A percentile compares a stretch with the other conserved stretches of the same genome.
phyloP scores from a whole-genome alignment of 768 basidiomycete species.

The Mrakia blollopis region DNA sequence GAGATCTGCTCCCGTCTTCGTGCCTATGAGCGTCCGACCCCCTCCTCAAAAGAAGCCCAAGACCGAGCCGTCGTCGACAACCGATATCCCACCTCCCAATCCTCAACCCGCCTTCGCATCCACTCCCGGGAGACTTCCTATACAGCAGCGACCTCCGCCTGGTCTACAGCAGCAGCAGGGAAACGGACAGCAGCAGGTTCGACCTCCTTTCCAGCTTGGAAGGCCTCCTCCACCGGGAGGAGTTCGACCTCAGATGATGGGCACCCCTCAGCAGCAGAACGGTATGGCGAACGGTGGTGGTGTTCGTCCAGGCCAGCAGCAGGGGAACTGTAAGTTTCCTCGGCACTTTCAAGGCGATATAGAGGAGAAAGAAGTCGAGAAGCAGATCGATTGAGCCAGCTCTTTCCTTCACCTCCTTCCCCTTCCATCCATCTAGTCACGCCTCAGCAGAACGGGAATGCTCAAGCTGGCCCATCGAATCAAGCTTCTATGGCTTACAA shows the following conservation, averaged over 20 bases:
- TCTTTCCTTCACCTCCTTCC: slow-evolving; percentile 2
- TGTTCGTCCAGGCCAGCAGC: neutral
- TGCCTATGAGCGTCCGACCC: neutral
- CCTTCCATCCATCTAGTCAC: neutral
- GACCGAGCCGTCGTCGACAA: neutral
- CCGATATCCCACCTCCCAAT: neutral
- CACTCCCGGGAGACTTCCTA: neutral
- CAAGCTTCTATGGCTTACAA: neutral
- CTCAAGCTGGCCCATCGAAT: slow-evolving; percentile 3
- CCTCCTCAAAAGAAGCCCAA: slow-evolving; percentile 17
- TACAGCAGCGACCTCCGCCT: neutral
- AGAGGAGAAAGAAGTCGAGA: neutral
- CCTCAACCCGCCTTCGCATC: neutral
- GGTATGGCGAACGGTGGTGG: neutral
- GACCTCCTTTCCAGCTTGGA: slow-evolving; percentile 6
- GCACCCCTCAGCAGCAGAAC: neutral
- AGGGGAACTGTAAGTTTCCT: neutral
- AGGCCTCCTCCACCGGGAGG: neutral
- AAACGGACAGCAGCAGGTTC: neutral
- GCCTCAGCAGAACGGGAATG: slow-evolving; percentile 1
- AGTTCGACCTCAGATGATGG: neutral
- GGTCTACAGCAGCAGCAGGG: neutral
- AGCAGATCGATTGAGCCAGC: slow-evolving; percentile 4
- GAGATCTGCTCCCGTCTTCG: neutral
- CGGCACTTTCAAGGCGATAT: neutral